Conservation (phyloP, 805 yeast genomes). For the Teunomyces barrocoloradensis region DNA sequence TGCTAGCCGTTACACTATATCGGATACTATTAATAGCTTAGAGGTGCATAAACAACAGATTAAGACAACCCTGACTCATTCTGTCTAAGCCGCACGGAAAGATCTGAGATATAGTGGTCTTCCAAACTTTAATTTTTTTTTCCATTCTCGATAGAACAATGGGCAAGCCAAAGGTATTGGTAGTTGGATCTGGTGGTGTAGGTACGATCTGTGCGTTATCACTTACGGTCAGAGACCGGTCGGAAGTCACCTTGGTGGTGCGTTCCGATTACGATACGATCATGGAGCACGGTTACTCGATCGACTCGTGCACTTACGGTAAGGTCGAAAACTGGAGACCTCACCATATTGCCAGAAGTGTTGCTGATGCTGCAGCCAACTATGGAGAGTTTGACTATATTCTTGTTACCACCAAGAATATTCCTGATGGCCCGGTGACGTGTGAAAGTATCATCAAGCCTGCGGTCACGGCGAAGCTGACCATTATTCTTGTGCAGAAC, state of each 20-base stretch:
- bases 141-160: background rate
- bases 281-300: slow-evolving; percentile 50
- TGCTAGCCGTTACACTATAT: slow-evolving; percentile 42
- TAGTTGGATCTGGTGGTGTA: slow-evolving; percentile 85
- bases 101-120: background rate
- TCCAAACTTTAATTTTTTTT: background rate
- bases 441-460: slow-evolving; percentile 41
- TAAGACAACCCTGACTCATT: no score
- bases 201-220: slow-evolving; percentile 76
- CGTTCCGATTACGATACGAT: slow-evolving; percentile 64
- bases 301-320: slow-evolving; percentile 66
- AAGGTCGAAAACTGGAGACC: slow-evolving; percentile 54
- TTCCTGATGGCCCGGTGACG: slow-evolving; percentile 34
- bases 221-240: slow-evolving; percentile 45
- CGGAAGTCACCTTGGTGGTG: slow-evolving; percentile 58
- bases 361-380: slow-evolving; percentile 40
- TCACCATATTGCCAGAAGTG: slow-evolving; percentile 38
- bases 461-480: slow-evolving; percentile 18
- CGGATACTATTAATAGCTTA: slow-evolving; percentile 4
- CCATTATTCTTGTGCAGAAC: slow-evolving; percentile 38
- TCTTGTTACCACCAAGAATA: slow-evolving; percentile 37
- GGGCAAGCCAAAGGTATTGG: slow-evolving; percentile 39
- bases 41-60: no score
- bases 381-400: slow-evolving; percentile 35
- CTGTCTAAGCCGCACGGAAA: background rate